Conservation (phyloP, 768 basidiomycete species). For the Boletus rubescentipes region DNA sequence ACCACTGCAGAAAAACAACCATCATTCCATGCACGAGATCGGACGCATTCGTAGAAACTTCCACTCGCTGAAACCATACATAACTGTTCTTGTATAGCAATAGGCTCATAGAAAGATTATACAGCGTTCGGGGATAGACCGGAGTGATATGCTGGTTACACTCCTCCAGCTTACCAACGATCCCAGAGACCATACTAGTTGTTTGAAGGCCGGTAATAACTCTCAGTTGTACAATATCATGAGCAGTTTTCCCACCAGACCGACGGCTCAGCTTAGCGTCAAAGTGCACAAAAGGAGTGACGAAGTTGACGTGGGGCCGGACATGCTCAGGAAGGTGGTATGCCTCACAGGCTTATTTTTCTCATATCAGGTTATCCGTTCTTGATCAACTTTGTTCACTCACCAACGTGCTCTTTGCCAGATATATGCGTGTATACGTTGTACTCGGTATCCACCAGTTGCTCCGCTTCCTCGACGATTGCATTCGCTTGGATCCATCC, state of each 20-base stretch:
- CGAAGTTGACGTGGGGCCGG: conserved; percentile 34
- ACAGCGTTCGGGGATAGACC: conserved; percentile 29
- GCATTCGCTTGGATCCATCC: conserved; percentile 29
- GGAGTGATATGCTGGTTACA: conserved; percentile 33
- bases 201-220: conserved; percentile 14
- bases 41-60: neutral
- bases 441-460: conserved; percentile 32
- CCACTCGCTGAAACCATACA: conserved; percentile 34
- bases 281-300: conserved; percentile 38
- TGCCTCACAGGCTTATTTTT: conserved; percentile 27
- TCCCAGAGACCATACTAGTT: conserved; percentile 6
- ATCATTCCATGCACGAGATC: neutral
- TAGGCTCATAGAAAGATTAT: conserved; percentile 26
- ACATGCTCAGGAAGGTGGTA: conserved; percentile 35
- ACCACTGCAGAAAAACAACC: conserved; percentile 25
- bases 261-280: conserved; percentile 20
- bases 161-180: conserved; percentile 11
- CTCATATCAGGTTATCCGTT: neutral
- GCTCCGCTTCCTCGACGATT: conserved; percentile 32
- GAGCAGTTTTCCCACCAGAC: conserved; percentile 4
- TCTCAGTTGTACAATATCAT: conserved; percentile 18
- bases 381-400: neutral
- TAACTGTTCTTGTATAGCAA: conserved; percentile 31
- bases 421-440: conserved; percentile 26
- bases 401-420: conserved; percentile 29